Percentiles rank a stretch among this genome's conserved stretches.
Evolutionary conservation across 2,329 filamentous ascomycete genomes (phyloP).

Genomic region (Cytospora leucostoma): DNA sequence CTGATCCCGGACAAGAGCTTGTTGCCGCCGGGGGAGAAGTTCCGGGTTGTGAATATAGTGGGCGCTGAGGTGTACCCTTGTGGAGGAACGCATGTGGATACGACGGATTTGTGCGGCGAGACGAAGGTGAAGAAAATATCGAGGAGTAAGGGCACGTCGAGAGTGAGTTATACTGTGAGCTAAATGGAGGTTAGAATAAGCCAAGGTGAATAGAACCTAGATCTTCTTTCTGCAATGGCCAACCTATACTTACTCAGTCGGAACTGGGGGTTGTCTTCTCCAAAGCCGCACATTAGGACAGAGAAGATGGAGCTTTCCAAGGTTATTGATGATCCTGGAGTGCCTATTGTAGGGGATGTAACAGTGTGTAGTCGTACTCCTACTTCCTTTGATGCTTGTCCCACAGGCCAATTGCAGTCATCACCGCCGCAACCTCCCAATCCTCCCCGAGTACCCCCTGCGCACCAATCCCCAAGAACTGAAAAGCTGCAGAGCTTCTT

Average conservation of each 20-base stretch:
- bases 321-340: neutral
- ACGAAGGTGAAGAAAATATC: slow-evolving; percentile 68
- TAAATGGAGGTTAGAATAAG: neutral
- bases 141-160: slow-evolving; percentile 62
- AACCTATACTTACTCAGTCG: no score
- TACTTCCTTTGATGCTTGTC: slow-evolving; percentile 1
- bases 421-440: slow-evolving; percentile 12
- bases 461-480: slow-evolving; percentile 13
- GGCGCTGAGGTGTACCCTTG: slow-evolving; percentile 72
- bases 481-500: neutral
- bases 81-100: slow-evolving; percentile 71
- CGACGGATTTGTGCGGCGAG: slow-evolving; percentile 59
- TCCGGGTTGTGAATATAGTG: slow-evolving; percentile 68
- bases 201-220: neutral
- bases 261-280: no score
- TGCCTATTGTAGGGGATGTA: neutral
- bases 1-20: slow-evolving; percentile 53
- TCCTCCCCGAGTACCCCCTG: slow-evolving; percentile 4
- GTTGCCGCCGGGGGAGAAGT: slow-evolving; percentile 53
- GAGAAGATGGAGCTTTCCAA: neutral
- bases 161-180: slow-evolving; percentile 50
- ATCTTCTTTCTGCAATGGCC: neutral
- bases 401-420: slow-evolving; percentile 16
- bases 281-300: no score
- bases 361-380: neutral